A percentile compares a stretch with the other conserved stretches of the same genome.
Evolutionary conservation across 495 filamentous ascomycete genomes (phyloP).

Genomic region (Lepidopterella palustris): DNA sequence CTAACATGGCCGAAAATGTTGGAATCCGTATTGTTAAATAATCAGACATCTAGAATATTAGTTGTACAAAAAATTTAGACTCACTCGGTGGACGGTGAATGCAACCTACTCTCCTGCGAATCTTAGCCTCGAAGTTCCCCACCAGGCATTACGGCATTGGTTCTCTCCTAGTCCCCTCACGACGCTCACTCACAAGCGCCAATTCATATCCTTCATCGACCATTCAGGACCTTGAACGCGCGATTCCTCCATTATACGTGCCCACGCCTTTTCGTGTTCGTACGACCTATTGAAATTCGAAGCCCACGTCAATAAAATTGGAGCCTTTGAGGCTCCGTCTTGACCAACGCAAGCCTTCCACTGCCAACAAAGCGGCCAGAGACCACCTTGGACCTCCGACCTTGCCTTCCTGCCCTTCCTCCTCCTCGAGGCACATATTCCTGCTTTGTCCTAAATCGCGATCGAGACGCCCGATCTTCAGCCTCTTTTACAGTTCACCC

Average conservation of each 20-base stretch:
- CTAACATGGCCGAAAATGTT: neutral
- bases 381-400: neutral
- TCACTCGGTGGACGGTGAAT: neutral
- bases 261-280: neutral
- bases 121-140: neutral
- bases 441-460: neutral
- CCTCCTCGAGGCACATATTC: neutral
- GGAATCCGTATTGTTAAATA: no score
- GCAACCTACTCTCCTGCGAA: neutral
- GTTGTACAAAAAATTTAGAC: no score
- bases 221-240: neutral
- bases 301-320: neutral
- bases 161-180: neutral
- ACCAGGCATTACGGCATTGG: neutral
- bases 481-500: neutral
- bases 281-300: neutral
- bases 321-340: neutral
- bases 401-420: neutral
- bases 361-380: conserved; percentile 5
- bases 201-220: neutral
- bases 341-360: neutral
- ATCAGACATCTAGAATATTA: no score
- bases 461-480: neutral
- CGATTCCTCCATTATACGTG: neutral
- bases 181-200: neutral